These are phyloP conservation scores for Mucor piriformis DNA, from an alignment of 371 early-diverging fungal species.

Conservation along the genomic window DNA sequence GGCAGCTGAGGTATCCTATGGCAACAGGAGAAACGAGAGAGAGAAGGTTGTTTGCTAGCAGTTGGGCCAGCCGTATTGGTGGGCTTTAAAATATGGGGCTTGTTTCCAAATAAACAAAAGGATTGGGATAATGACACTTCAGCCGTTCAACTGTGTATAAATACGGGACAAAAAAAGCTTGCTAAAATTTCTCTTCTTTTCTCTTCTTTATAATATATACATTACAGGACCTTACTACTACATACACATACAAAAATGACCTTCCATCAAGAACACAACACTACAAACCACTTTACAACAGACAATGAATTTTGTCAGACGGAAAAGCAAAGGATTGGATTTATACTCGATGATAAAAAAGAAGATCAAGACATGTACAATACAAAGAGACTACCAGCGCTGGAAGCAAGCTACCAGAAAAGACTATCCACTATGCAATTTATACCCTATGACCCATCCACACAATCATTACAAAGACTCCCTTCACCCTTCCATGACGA, in stretches of 20 bases:
- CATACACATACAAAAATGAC: neutral
- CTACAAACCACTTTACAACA: neutral
- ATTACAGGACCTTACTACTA: neutral
- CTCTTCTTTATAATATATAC: neutral
- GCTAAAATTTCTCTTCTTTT: neutral
- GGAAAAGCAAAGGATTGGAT: slow-evolving; percentile 10
- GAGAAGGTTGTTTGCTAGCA: no score
- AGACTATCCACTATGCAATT: neutral
- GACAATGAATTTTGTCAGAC: neutral
- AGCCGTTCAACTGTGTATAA: neutral
- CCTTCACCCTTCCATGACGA: slow-evolving; percentile 2
- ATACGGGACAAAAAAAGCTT: neutral
- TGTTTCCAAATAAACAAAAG: neutral
- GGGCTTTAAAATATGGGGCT: slow-evolving; percentile 5
- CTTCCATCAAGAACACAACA: neutral
- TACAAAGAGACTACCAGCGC: neutral
- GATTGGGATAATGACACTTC: neutral
- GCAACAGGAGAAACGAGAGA: no score
- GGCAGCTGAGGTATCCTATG: no score
- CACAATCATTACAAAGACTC: slow-evolving; percentile 2
- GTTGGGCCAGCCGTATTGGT: no score
- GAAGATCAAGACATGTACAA: neutral
- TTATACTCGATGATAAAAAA: slow-evolving; percentile 5
- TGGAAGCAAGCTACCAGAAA: neutral
- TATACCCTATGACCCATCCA: slow-evolving; percentile 1